phyloP scores from a whole-genome alignment of 257 asterid species.

The Nicotiana noctiflora region DNA sequence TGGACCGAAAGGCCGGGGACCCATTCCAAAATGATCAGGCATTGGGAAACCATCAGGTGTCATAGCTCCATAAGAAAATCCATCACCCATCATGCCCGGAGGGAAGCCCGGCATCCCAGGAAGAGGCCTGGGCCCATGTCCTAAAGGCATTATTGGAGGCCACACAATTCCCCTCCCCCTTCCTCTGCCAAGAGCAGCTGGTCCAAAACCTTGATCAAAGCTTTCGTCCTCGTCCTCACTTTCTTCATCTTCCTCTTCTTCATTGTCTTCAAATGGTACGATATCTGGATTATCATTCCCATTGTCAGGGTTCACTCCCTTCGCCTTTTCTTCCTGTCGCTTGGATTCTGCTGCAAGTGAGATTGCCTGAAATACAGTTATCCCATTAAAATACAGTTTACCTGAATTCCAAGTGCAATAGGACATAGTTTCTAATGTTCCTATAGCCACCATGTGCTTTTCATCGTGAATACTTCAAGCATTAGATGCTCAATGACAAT shows the following conservation, averaged over 20 bases:
- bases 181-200: conserved; percentile 61
- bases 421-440: neutral
- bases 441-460: neutral
- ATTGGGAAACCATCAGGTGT: conserved; percentile 71
- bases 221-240: conserved; percentile 76
- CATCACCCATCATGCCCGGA: conserved; percentile 71
- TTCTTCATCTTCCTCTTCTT: conserved; percentile 92
- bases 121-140: conserved; percentile 59
- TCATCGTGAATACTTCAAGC: neutral
- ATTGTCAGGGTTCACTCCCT: conserved; percentile 57
- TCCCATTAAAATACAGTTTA: neutral
- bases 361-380: conserved; percentile 38
- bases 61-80: conserved; percentile 56
- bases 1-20: conserved; percentile 69
- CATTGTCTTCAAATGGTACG: conserved; percentile 80
- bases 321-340: conserved; percentile 83
- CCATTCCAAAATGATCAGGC: conserved; percentile 75
- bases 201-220: conserved; percentile 37
- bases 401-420: neutral
- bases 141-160: conserved; percentile 76
- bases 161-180: conserved; percentile 89
- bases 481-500: neutral
- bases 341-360: conserved; percentile 70
- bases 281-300: conserved; percentile 70
- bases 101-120: conserved; percentile 70